Evolutionary conservation across 2,329 filamentous ascomycete genomes (phyloP), one percentile per base, ranked within the genome.

Genomic region (Sporothrix globosa): DNA sequence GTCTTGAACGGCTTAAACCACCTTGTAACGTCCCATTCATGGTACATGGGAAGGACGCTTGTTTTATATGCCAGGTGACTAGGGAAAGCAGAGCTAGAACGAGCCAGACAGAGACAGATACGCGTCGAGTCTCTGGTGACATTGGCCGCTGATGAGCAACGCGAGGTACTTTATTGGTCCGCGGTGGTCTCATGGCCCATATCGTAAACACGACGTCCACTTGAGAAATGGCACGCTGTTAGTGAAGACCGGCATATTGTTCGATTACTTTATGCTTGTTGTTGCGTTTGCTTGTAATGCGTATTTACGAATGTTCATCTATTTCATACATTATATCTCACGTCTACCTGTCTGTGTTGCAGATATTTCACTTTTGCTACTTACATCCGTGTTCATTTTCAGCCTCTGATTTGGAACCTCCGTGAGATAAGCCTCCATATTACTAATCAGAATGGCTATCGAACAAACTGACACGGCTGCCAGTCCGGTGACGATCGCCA

Each of bases 21-120:
- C n/a, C 58, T 44, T 61, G 58, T 61, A 61, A 61, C 58, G 58
- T 61, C 58, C 39, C 58, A 61, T 61, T 11, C 34, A 13, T 44
- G 11, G 34, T 11, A 7, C 14, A 39, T 61, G 39, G 39, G 21
- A 24, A 10, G 7, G 58, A 27, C 34, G 39, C 34, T 61, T 61
- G n/a, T 44, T 44, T 44, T 21, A 24, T 44, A 24, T 24, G 1
- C 17, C 34, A 24, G n/a, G 19, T 1, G 10, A 17, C 19, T 1
- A 34, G 34, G 9, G 10, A 13, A 39, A 41, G 30, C 5, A 14
- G 19, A n/a, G 11, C 6, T 34, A 34, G 34, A 34, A 9, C 34
- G 34, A 34, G 34, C 34, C 34, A 34, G 34, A 34, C 34, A 34
- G 34, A 34, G 1, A 34, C 34, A 6, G 11, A 7, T n/a, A 17